Percentiles rank a stretch among this genome's conserved stretches.
phyloP scores from a whole-genome alignment of 257 asterid genomes.

The Plantago major region DNA sequence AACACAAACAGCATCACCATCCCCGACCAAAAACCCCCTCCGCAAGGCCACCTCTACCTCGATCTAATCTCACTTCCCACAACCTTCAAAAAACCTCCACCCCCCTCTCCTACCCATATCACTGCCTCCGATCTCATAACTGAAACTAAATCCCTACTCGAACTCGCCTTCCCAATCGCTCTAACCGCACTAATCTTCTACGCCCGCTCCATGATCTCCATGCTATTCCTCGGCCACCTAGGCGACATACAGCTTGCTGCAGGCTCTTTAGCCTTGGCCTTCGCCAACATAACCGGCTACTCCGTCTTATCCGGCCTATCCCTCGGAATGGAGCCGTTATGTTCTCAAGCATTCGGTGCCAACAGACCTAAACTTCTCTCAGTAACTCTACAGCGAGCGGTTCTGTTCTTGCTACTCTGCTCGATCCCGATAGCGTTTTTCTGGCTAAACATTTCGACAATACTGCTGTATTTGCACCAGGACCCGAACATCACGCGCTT shows the following conservation, averaged over 20 bases:
- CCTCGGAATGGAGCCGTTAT: constrained; percentile 80
- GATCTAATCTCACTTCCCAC: constrained; percentile 38
- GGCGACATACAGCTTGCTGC: constrained; percentile 68
- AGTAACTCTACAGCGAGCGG: constrained; percentile 50
- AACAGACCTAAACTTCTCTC: constrained; percentile 56
- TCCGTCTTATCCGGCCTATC: constrained; percentile 66
- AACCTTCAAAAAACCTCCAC: constrained; percentile 23
- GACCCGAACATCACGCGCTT: constrained; percentile 53
- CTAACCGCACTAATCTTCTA: constrained; percentile 62
- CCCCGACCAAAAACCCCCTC: constrained; percentile 35
- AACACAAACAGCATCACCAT: constrained; percentile 31
- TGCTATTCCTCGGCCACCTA: constrained; percentile 68
- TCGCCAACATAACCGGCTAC: constrained; percentile 72
- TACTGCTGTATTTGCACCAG: constrained; percentile 58
- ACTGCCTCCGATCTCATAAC: constrained; percentile 26
- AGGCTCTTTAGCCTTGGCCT: constrained; percentile 73
- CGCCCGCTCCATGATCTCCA: constrained; percentile 63
- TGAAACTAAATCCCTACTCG: constrained; percentile 47
- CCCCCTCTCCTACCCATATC: constrained; percentile 7
- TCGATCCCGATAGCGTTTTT: constrained; percentile 56
- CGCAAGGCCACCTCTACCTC: constrained; percentile 37
- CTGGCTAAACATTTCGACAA: constrained; percentile 61
- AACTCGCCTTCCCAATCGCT: constrained; percentile 64
- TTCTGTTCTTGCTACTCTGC: constrained; percentile 53
- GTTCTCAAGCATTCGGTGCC: constrained; percentile 84